Conservation (phyloP, 257 asterid genomes). For the Galeopsis tetrahit region DNA sequence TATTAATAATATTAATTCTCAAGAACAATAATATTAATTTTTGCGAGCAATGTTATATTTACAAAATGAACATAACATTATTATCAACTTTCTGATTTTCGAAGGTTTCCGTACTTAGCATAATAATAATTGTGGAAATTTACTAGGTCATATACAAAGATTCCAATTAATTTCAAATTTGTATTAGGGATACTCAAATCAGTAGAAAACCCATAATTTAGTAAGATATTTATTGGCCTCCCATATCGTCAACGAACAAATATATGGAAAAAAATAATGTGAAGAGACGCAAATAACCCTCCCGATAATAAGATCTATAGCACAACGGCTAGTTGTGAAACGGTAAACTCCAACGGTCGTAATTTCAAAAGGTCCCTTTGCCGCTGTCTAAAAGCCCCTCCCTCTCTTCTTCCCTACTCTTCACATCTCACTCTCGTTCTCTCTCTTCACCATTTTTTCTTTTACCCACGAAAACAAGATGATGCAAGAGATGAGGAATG, state of each 20-base stretch:
- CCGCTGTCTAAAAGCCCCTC: slow-evolving; percentile 36
- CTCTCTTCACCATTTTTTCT: too few species aligned
- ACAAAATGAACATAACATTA: too few species aligned
- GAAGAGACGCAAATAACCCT: slow-evolving; percentile 20
- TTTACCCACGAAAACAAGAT: too few species aligned
- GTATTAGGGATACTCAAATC: background rate
- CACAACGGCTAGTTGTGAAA: slow-evolving; percentile 72
- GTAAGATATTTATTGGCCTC: background rate
- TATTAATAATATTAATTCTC: too few species aligned
- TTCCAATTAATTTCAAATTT: background rate
- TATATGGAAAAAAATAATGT: background rate
- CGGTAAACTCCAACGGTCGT: slow-evolving; percentile 76
- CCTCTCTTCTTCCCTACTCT: slow-evolving; percentile 21
- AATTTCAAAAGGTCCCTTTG: slow-evolving; percentile 39
- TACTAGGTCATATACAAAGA: background rate
- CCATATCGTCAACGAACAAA: background rate
- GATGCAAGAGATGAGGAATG: slow-evolving; percentile 90
- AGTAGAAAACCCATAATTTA: background rate
- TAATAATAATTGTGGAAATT: background rate
- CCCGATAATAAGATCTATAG: background rate
- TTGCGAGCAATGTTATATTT: too few species aligned
- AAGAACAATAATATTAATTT: too few species aligned
- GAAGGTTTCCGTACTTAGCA: background rate
- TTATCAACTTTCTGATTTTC: too few species aligned
- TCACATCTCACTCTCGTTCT: slow-evolving; percentile 8